These are phyloP conservation scores for Gorgonomyces haynaldii DNA, from an alignment of 192 early-diverging fungal species.

Conservation along the genomic window DNA sequence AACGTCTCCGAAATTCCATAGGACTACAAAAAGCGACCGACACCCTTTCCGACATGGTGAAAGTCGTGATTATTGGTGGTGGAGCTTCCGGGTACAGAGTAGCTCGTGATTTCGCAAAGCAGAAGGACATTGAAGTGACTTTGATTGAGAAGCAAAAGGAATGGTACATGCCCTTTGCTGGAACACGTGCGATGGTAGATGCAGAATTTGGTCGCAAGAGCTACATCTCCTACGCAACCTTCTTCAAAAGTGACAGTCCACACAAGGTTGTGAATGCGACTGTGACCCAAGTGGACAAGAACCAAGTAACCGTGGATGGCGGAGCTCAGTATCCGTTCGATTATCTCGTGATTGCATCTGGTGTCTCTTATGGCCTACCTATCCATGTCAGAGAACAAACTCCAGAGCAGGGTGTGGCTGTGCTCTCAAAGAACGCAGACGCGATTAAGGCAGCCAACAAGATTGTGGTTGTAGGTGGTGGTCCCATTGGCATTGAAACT, in stretches of 20 bases:
- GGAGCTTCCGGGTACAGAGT: too few relatives aligned
- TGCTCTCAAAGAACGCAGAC: neutral
- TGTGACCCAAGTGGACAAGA: neutral
- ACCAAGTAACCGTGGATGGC: too few relatives aligned
- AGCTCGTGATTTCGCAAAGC: too few relatives aligned
- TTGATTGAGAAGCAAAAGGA: neutral
- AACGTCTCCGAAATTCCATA: too few relatives aligned
- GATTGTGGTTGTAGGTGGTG: slow-evolving; percentile 61
- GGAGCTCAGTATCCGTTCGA: neutral
- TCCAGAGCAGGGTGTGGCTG: neutral
- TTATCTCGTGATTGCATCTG: neutral
- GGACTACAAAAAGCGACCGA: too few relatives aligned
- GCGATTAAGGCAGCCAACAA: slow-evolving; percentile 36
- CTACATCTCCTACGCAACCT: neutral
- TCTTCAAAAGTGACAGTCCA: neutral
- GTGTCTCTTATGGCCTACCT: neutral
- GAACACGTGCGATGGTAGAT: neutral
- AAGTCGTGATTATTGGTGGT: too few relatives aligned
- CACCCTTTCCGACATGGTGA: too few relatives aligned
- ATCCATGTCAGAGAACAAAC: neutral
- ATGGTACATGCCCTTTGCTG: neutral
- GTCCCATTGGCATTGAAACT: slow-evolving; percentile 65
- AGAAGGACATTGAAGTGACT: neutral
- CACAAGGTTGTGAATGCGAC: neutral
- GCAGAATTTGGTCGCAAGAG: neutral